These are phyloP conservation scores for Asterionellopsis glacialis DNA, from an alignment of 108 stramenopile genomes.

Conservation along the genomic window DNA sequence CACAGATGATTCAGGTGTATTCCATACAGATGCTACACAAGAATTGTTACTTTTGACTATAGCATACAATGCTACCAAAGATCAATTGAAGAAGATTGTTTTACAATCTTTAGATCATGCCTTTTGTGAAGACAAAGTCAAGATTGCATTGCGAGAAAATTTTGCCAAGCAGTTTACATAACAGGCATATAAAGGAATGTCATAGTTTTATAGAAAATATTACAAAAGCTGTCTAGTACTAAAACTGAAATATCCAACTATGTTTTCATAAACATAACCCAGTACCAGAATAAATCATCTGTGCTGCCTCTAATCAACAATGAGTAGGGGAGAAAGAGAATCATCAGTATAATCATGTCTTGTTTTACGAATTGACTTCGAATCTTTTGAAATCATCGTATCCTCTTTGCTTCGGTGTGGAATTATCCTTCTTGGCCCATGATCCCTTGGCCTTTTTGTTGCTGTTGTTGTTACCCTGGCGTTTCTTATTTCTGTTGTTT, in stretches of 20 bases:
- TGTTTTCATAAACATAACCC: too few relatives aligned
- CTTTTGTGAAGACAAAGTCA: constrained; percentile 35
- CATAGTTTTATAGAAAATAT: too few relatives aligned
- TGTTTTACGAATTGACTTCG: too few relatives aligned
- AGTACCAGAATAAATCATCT: too few relatives aligned
- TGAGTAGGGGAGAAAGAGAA: too few relatives aligned
- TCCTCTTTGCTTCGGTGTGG: constrained; percentile 56
- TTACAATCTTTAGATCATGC: constrained; percentile 41
- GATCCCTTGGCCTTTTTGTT: constrained; percentile 48
- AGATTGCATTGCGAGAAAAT: background rate
- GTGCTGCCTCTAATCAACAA: too few relatives aligned
- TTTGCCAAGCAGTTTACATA: background rate
- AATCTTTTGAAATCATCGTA: constrained; percentile 58
- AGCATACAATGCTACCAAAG: constrained; percentile 28
- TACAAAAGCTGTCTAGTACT: too few relatives aligned
- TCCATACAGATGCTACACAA: constrained; percentile 49
- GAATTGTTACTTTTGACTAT: constrained; percentile 44
- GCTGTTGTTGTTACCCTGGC: too few relatives aligned
- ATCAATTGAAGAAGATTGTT: constrained; percentile 23
- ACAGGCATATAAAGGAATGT: too few relatives aligned
- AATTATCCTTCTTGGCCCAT: constrained; percentile 43
- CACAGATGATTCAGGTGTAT: constrained; percentile 78
- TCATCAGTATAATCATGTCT: too few relatives aligned
- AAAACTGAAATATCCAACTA: too few relatives aligned
- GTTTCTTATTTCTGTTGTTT: constrained; percentile 15